Percentiles rank a stretch among this genome's conserved stretches.
phyloP scores from a whole-genome alignment of 495 filamentous ascomycete genomes.

The Aspergillus carlsbadensis region DNA sequence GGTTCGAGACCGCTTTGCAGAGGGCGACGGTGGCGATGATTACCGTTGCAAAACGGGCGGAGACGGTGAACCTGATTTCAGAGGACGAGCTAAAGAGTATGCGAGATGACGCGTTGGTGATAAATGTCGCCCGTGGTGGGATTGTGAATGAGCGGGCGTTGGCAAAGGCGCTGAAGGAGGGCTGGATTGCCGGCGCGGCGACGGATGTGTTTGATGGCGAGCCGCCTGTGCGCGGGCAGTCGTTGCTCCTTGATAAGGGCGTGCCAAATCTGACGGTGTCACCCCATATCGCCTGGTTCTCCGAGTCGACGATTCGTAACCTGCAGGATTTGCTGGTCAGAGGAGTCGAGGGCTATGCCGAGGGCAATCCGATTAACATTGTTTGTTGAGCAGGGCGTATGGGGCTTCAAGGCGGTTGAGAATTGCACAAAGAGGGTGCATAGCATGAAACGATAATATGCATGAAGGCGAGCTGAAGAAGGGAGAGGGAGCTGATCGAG shows the following conservation, averaged over 20 bases:
- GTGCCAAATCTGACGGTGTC: slow-evolving; percentile 36
- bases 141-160: slow-evolving; percentile 56
- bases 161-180: slow-evolving; percentile 40
- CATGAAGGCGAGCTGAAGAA: no score
- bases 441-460: no score
- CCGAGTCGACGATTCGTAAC: slow-evolving; percentile 35
- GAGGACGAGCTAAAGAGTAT: slow-evolving; percentile 49
- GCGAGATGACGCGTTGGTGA: slow-evolving; percentile 44
- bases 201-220: slow-evolving; percentile 56
- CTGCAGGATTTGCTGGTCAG: slow-evolving; percentile 18
- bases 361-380: neutral
- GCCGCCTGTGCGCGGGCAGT: slow-evolving; percentile 37
- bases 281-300: slow-evolving; percentile 45
- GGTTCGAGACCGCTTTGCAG: slow-evolving; percentile 44
- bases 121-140: slow-evolving; percentile 58
- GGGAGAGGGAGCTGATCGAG: no score
- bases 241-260: slow-evolving; percentile 21
- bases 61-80: slow-evolving; percentile 47
- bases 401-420: no score
- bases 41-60: slow-evolving; percentile 38
- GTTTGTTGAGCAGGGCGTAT: neutral
- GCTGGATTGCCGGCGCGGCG: slow-evolving; percentile 49
- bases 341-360: neutral
- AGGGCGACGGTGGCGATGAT: slow-evolving; percentile 46
- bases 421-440: no score